Conservation (phyloP, 2,329 filamentous ascomycete genomes). For the Fusarium pseudoanthophilum region DNA sequence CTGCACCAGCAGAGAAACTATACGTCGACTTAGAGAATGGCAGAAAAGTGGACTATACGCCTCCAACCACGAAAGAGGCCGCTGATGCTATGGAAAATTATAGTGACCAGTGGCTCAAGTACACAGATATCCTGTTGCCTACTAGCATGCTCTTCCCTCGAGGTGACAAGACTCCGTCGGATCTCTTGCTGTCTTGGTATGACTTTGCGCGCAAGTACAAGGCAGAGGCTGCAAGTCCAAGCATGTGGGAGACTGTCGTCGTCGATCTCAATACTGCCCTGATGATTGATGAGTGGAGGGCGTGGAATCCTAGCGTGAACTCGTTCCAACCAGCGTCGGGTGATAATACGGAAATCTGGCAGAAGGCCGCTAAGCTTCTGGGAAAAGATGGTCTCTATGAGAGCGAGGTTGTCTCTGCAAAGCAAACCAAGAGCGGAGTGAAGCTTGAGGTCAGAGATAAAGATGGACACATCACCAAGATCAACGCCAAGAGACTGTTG, state of each 20-base stretch:
- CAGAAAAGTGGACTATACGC: background rate
- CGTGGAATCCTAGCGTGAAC: background rate
- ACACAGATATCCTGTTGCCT: background rate
- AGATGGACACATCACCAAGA: background rate
- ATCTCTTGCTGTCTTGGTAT: background rate
- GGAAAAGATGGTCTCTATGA: background rate
- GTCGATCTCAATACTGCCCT: background rate
- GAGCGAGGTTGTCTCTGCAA: background rate
- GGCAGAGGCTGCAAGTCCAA: rapidly evolving
- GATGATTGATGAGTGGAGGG: background rate
- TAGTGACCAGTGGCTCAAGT: background rate
- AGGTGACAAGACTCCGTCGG: background rate
- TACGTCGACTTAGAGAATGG: background rate
- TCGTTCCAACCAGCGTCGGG: background rate
- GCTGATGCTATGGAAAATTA: background rate
- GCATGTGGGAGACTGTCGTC: background rate
- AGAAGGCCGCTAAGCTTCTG: background rate
- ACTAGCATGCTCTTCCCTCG: background rate
- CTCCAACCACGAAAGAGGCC: background rate
- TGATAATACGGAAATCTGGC: background rate
- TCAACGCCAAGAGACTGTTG: background rate
- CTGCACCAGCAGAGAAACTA: rapidly evolving
- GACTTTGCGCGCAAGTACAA: background rate
- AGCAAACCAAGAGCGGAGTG: background rate
- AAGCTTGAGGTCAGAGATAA: background rate